A percentile compares a stretch with the other conserved stretches of the same genome.
These are phyloP conservation scores for Aspergillus haitiensis DNA, from an alignment of 495 filamentous ascomycete genomes.

Conservation along the genomic window DNA sequence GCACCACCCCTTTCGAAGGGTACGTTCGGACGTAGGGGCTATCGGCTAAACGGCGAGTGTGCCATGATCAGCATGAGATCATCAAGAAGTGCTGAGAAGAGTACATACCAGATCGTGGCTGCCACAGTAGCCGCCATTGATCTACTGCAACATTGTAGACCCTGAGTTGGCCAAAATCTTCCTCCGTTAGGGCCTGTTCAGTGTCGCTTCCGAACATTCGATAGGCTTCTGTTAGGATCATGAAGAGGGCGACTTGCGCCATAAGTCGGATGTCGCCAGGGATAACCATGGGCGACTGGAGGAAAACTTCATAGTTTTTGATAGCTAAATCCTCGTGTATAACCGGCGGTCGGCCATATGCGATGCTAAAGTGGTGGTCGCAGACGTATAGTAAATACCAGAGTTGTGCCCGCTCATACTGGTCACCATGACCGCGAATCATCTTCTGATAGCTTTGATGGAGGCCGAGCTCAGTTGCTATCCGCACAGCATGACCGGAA, in stretches of 20 bases:
- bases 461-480: constrained; percentile 54
- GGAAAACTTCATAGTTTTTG: constrained; percentile 52
- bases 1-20: constrained; percentile 57
- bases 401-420: constrained; percentile 50
- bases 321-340: constrained; percentile 56
- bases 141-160: constrained; percentile 57
- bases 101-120: constrained; percentile 50
- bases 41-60: constrained; percentile 34
- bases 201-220: constrained; percentile 57
- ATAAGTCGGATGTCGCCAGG: constrained; percentile 55
- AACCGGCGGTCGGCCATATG: constrained; percentile 54
- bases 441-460: constrained; percentile 53
- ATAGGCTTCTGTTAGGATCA: constrained; percentile 58
- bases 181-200: constrained; percentile 54
- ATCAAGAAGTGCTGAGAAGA: background rate
- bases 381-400: constrained; percentile 58
- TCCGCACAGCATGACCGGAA: constrained; percentile 55
- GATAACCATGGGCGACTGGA: constrained; percentile 46
- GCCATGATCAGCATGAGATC: constrained; percentile 7
- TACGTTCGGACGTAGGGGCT: constrained; percentile 57
- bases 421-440: constrained; percentile 45
- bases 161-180: constrained; percentile 51
- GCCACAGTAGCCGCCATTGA: constrained; percentile 59
- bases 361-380: constrained; percentile 57
- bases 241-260: constrained; percentile 58